Conservation (phyloP, 148 eudicot species). For the Persicaria maculosa region DNA sequence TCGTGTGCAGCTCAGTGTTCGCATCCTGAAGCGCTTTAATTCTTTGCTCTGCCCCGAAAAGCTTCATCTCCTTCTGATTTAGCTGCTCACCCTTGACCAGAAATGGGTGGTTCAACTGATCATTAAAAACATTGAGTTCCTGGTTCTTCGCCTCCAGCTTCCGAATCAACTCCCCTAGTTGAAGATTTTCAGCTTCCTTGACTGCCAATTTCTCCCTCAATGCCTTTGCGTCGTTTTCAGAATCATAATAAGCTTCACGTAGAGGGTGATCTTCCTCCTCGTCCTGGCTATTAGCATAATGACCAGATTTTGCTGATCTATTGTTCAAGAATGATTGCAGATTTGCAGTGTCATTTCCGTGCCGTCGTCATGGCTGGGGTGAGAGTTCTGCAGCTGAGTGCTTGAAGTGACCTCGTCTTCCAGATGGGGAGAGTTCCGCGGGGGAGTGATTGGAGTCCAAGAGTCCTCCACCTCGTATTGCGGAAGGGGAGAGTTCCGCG, state of each 20-base stretch:
- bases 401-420: too few species aligned
- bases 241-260: constrained; percentile 31
- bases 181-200: constrained; percentile 51
- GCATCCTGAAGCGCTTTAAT: constrained; percentile 34
- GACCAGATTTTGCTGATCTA: too few species aligned
- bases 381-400: too few species aligned
- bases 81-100: constrained; percentile 26
- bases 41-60: constrained; percentile 32
- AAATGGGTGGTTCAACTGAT: constrained; percentile 32
- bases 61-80: constrained; percentile 36
- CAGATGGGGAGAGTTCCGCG: too few species aligned
- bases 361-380: too few species aligned
- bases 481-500: too few species aligned
- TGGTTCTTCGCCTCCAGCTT: constrained; percentile 41
- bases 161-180: constrained; percentile 32
- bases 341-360: too few species aligned
- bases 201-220: constrained; percentile 36
- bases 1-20: constrained; percentile 39
- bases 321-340: too few species aligned
- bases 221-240: constrained; percentile 36
- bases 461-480: too few species aligned
- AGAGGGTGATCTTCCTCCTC: constrained; percentile 13
- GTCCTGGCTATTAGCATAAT: too few species aligned
- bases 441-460: too few species aligned
- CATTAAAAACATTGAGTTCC: constrained; percentile 36